Evolutionary conservation across 257 asterid species (phyloP), one percentile per base, ranked within the genome.

Genomic region (Fraxinus excelsior): DNA sequence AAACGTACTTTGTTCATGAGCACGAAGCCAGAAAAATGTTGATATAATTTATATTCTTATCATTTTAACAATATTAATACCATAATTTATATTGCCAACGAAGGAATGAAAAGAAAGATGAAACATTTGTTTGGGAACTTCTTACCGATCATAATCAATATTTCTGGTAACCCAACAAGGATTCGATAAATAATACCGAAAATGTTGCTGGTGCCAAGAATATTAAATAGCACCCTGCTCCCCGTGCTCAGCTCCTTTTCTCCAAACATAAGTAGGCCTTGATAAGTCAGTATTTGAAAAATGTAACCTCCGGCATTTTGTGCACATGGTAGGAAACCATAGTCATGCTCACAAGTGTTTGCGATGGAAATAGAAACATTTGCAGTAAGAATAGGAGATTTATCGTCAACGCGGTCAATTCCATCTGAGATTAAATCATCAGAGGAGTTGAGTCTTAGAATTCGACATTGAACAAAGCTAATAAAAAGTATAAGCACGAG

Each of bases 301-400:
- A 89, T 23, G 66, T 75, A 85, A 0, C 92, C 92, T 0, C 76
- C 81, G 0, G 75, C 81, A 31, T 84, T 89, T 26, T 89, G 92
- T 5, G 91, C 88, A 32, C 96, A 91, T 0, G 96, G 94, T 60
- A 91, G 83, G 76, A 91, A 86, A 1, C 94, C 94, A 29, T 91
- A 89, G 58, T 78, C 74, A 79, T 89, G 94, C 13, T 78, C 80
- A 70, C 96, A 91, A 1, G 79, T 75, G 10, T 40, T 12, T 18
- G 5, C 9, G 5, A 18, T 23, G 74, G 74, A 34, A 31, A 26
- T 23, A 32, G 34, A 40, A 53, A 31, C 64, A 71, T 32, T 71
- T 23, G 64, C 18, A 5, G 21, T 6, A 12, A 71, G 18, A 16
- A 23, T 1, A 3, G 25, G 35, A 44, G 75, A 42, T 26, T 11